Base-by-base conservation (phyloP, 2,329 filamentous ascomycete species). In the Colletotrichum navitas region DNA sequence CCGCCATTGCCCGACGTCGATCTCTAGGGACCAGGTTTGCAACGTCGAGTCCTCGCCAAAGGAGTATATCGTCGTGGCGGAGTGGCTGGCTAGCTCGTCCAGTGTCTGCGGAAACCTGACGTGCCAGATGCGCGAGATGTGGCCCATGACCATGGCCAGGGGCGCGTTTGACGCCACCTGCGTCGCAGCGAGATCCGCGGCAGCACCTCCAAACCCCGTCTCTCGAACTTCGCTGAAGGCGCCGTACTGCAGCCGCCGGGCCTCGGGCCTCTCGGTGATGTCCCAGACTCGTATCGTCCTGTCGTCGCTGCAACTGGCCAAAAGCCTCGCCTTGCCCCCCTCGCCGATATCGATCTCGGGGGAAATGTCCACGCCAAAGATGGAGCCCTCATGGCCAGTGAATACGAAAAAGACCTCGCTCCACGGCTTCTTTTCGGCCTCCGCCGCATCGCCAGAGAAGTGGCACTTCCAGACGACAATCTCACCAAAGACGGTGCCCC, bases 221-320 rank as follows among this genome's bases (percentile, higher is more conserved):
- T 90, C 88, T 66, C 87, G 82, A 1, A 82, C 83, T 45, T 79
- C 82, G 12, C 76, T 77, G 3, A 81, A 75, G 18, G 71, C 71
- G 18, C 66, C 70, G 5, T 73, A 73, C 60, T 78, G 75, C 18
- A 80, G 69, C 26, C 75, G 76, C 59, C 16, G 60, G 41, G 21
- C 66, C 24, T 2, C 68, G 47, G 71, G 63, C 10, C 85, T 83
- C 67, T 90, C 86, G 0, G 91, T 90, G 10, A 98, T 89, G 77
- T 97, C 90, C 95, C 96, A 98, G 1, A 98, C 82, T 18, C 93
- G 88, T 29, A 99, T 90, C 0, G 94, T 97, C 62, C 96, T 88
- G 81, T 99, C 96, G 78, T 99, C 96, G 77, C 95, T 98, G 79
- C 96, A 99, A 76, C 93, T 98, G 18, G 92, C 93, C 43, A 99